phyloP scores from a whole-genome alignment of 2,329 filamentous ascomycete species.

The Diaporthe sp. region DNA sequence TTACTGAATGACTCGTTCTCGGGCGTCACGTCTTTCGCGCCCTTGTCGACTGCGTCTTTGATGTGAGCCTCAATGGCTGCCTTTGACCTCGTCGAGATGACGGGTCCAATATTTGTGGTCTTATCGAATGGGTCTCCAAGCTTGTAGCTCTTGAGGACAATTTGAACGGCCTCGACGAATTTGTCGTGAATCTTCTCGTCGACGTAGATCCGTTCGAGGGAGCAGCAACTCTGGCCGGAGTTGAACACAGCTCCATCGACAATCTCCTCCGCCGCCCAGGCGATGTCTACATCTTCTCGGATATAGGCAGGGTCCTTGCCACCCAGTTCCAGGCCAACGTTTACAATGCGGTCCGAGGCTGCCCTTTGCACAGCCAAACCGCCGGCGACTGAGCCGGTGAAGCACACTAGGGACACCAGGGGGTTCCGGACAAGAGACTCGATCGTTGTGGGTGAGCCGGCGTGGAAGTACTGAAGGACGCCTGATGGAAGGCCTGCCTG shows the following conservation, averaged over 20 bases:
- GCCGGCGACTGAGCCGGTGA: conserved; percentile 91
- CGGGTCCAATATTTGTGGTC: conserved; percentile 85
- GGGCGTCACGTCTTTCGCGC: conserved; percentile 86
- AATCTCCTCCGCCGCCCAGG: conserved; percentile 93
- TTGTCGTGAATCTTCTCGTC: conserved; percentile 84
- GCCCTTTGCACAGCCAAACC: conserved; percentile 88
- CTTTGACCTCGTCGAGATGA: conserved; percentile 84
- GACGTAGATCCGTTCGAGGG: conserved; percentile 91
- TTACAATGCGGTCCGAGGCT: conserved; percentile 84
- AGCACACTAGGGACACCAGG: conserved; percentile 84
- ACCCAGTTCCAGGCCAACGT: conserved; percentile 89
- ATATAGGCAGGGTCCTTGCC: conserved; percentile 97
- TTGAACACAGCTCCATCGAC: conserved; percentile 98
- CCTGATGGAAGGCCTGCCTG: conserved; percentile 85
- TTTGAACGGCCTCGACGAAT: conserved; percentile 83
- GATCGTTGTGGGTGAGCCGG: conserved; percentile 80
- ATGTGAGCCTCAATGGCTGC: conserved; percentile 82
- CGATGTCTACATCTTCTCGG: conserved; percentile 84
- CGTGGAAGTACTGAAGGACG: conserved; percentile 93
- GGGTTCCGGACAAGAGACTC: conserved; percentile 83
- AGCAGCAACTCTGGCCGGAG: conserved; percentile 97
- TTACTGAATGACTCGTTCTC: conserved; percentile 80
- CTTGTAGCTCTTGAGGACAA: conserved; percentile 83
- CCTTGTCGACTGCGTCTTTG: conserved; percentile 83
- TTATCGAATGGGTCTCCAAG: conserved; percentile 89